Base-by-base conservation (phyloP, 805 yeast species). In the Starmera amethionina region DNA sequence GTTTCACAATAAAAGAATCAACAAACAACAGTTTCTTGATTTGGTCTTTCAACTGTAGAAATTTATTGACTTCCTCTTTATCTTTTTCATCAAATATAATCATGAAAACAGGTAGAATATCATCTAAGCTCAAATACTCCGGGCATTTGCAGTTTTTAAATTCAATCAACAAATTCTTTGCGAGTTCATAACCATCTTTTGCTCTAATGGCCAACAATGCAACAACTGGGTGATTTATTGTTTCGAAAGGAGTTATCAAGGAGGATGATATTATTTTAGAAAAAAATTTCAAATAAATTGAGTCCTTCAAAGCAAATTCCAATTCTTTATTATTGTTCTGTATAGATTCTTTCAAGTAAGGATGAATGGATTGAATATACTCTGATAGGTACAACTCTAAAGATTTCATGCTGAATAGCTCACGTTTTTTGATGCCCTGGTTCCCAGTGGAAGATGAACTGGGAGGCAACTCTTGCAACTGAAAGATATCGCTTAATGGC, bases 181-280 rank as follows among this genome's bases (percentile, higher is more conserved):
- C 77, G n/a, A 62, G 59, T 11, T 73, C 78, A 29, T 75, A 57
- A 0, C 72, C 44, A 42, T 79, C 84, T 12, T 60, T 47, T 18
- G 75, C 67, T 18, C 85, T 74, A 4, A 87, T 65, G 1, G 80
- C 79, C 38, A 87, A 68, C 12, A 90, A 55, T 34, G 88, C 82
- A 3, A 85, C 72, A 2, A 87, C 73, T 0, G 97, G 97, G 55
- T 89, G 96, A 48, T 83, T 79, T 57, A 88, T 79, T 5, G 87
- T 79, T 58, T 90, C 97, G 55, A 84, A 86, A 2, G 90, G 79
- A 2, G 85, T 76, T 8, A 84, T 60, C 8, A 70, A 69, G 12
- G 75, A 70, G 11, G 82, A 68, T 4, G 86, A 70, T 8, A 82
- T 63, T 34, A 82, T 52, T 46, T 76, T 72, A 28, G 78, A 68